A percentile compares a stretch with the other conserved stretches of the same genome.
Evolutionary conservation across 2,329 filamentous ascomycete genomes (phyloP).

Genomic region (Fusarium buxicola): DNA sequence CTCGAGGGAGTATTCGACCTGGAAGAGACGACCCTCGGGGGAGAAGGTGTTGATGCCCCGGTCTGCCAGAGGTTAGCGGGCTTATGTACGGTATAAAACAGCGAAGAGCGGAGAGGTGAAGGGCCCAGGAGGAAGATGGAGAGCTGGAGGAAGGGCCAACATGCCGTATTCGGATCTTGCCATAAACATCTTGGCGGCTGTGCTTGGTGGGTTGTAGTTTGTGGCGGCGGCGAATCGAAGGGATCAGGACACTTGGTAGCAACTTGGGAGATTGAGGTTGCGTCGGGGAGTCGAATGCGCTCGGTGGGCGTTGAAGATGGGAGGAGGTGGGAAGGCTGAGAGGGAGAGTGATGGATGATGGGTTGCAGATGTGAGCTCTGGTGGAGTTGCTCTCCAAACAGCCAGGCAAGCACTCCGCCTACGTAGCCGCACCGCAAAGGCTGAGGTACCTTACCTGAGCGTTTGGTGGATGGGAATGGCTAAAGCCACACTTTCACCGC

Average conservation of each 20-base stretch:
- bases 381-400: conserved; percentile 39
- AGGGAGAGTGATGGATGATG: conserved; percentile 25
- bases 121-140: conserved; percentile 26
- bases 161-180: conserved; percentile 99
- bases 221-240: conserved; percentile 15
- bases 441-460: no score
- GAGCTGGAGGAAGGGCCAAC: conserved; percentile 53
- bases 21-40: conserved; percentile 98
- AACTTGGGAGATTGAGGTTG: background rate
- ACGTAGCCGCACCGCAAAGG: conserved; percentile 50
- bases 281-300: background rate
- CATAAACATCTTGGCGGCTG: conserved; percentile 89
- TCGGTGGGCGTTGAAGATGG: conserved; percentile 1
- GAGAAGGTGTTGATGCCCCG: conserved; percentile 99
- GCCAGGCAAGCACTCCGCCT: conserved; percentile 55
- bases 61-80: conserved; percentile 66
- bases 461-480: conserved; percentile 10
- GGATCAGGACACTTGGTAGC: conserved; percentile 1
- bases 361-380: conserved; percentile 43
- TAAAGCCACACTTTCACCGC: conserved; percentile 38
- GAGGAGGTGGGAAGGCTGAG: conserved; percentile 20
- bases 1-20: conserved; percentile 99
- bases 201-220: conserved; percentile 31
- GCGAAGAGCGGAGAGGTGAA: background rate
- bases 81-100: background rate